Base-by-base conservation (phyloP, 805 yeast genomes). In the Priceomyces fermenticarens region DNA sequence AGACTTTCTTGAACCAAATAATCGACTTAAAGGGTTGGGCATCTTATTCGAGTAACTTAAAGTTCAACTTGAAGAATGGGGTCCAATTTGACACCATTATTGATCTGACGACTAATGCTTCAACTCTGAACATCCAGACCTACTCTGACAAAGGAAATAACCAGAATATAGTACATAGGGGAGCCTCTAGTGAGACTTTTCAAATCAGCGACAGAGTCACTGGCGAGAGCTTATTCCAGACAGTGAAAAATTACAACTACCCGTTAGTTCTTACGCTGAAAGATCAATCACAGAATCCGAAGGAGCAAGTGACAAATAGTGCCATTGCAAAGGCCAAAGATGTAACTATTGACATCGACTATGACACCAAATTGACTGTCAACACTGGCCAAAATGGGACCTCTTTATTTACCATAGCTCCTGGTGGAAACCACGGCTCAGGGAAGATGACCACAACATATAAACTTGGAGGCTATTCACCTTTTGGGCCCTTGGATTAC, bases 31-130 rank as follows among this genome's bases (percentile, higher is more conserved):
- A 49, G 3, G 67, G 67, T 42, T 38, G 51, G 3, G 67, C 69
- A 17, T 50, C 47, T 16, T 42, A 73, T 23, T 45, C 53, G 10
- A 58, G 77, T n/a, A 47, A 53, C 9, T 49, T 77, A 38, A 53
- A 54, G 15, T 70, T 65, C 44, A 55, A 60, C 7, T 63, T 75
- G 32, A 48, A 47, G 20, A 61, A 72, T 47, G 78, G 78, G 7
- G 47, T 68, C 2, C 40, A 45, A 10, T 37, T 67, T 20, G 54
- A 58, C 28, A 55, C 62, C 26, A 50, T 62, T 3, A 45, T 69
- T 10, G 57, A 56, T 31, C 46, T 54, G 13, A 47, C 44, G 34
- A 58, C 72, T 4, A 37, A 43, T 12, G 61, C 73, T 7, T 51
- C 50, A 10, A 64, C 63, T 34, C 48, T 63, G 3, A 77, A 73